Evolutionary conservation across 1,139 yeast genomes (phyloP).

Genomic region (Blastobotrys proliferans): DNA sequence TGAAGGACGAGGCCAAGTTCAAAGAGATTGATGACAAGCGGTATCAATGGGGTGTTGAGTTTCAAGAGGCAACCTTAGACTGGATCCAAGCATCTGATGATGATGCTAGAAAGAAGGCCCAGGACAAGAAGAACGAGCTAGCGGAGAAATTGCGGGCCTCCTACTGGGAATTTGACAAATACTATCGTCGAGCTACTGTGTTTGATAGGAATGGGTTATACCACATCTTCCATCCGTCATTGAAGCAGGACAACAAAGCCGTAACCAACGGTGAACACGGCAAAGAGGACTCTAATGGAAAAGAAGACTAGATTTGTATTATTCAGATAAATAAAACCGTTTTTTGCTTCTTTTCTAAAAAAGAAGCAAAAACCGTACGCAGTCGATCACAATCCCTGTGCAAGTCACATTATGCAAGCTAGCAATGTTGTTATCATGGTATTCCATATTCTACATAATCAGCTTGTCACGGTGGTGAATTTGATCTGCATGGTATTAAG

Average conservation of each 20-base stretch:
- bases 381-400: no score
- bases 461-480: no score
- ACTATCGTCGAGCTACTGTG: conserved; percentile 61
- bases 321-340: no score
- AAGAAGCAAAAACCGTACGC: no score
- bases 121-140: conserved; percentile 46
- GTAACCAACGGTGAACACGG: no score
- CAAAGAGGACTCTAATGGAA: no score
- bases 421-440: no score
- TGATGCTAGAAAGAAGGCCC: conserved; percentile 42
- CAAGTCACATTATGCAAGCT: no score
- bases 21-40: conserved; percentile 47
- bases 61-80: conserved; percentile 53
- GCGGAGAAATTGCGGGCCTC: conserved; percentile 51
- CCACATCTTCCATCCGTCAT: conserved; percentile 29
- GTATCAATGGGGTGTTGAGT: conserved; percentile 42
- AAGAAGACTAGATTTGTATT: no score
- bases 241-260: background rate
- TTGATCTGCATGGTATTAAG: no score
- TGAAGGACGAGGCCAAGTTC: conserved; percentile 42
- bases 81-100: conserved; percentile 58
- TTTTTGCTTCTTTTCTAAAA: no score
- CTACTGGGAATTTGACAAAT: conserved; percentile 65
- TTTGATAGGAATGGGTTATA: conserved; percentile 58
- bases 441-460: no score